A percentile compares a stretch with the other conserved stretches of the same genome.
These are phyloP conservation scores for Paramyrothecium roridum DNA, from an alignment of 2,329 filamentous ascomycete genomes.

Conservation along the genomic window DNA sequence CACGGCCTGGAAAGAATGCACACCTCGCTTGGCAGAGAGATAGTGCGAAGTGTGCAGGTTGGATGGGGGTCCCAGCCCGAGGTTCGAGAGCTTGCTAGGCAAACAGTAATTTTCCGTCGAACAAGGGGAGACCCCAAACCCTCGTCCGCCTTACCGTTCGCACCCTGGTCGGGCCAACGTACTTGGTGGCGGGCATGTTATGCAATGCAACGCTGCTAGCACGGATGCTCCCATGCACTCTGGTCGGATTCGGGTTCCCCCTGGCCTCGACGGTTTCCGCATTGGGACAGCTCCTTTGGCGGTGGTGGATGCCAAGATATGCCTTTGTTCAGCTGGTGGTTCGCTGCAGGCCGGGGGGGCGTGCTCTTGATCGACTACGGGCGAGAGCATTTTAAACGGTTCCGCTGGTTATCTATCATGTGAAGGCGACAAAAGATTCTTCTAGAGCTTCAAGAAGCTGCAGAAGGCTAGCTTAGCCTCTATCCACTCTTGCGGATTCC, in stretches of 20 bases:
- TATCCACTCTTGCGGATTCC: no score
- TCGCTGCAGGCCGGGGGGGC: neutral
- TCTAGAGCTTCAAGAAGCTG: no score
- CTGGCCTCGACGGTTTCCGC: neutral
- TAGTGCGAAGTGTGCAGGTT: no score
- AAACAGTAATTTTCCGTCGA: neutral
- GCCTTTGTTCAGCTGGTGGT: neutral
- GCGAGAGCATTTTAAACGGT: no score
- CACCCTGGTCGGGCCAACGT: neutral
- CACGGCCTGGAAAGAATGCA: no score
- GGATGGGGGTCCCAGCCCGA: no score
- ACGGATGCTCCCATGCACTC: neutral
- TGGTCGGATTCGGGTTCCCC: neutral
- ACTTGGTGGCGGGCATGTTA: neutral
- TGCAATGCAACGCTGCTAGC: neutral
- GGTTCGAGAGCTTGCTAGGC: neutral
- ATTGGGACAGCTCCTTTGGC: neutral
- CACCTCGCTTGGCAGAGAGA: no score
- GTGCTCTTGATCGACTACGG: no score
- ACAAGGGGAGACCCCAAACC: neutral
- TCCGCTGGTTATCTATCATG: no score
- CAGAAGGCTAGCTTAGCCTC: no score
- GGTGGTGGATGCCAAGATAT: neutral
- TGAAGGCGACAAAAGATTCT: no score
- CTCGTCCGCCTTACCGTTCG: neutral